These are phyloP conservation scores for Pseudogymnoascus sp. DNA, from an alignment of 2,329 filamentous ascomycete genomes.

Conservation along the genomic window DNA sequence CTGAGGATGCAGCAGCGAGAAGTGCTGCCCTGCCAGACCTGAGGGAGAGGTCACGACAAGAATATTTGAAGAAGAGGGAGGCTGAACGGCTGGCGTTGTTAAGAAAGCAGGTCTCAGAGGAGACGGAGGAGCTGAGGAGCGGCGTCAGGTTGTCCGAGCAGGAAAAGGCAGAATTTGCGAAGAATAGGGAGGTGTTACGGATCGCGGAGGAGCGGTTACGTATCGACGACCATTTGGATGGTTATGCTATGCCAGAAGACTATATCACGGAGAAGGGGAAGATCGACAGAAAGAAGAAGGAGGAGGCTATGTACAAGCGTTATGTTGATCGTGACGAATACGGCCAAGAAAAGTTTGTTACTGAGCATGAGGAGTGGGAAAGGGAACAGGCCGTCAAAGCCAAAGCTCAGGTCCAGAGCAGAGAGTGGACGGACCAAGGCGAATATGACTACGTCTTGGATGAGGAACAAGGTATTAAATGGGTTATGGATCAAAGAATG, in stretches of 20 bases:
- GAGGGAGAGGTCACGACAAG: slow-evolving; percentile 75
- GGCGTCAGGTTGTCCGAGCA: slow-evolving; percentile 65
- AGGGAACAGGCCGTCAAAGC: slow-evolving; percentile 80
- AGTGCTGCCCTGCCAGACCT: slow-evolving; percentile 70
- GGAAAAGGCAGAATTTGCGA: slow-evolving; percentile 81
- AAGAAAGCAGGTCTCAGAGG: slow-evolving; percentile 82
- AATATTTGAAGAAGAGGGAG: slow-evolving; percentile 90
- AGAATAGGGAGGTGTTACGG: slow-evolving; percentile 73
- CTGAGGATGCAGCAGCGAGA: slow-evolving; percentile 59
- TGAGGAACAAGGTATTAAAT: slow-evolving; percentile 78
- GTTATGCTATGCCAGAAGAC: slow-evolving; percentile 88
- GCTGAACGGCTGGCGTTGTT: slow-evolving; percentile 77
- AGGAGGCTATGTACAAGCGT: slow-evolving; percentile 81
- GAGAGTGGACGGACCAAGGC: slow-evolving; percentile 67
- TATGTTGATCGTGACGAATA: slow-evolving; percentile 83
- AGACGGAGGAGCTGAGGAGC: slow-evolving; percentile 70
- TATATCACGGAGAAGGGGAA: slow-evolving; percentile 93
- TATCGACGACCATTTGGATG: slow-evolving; percentile 88
- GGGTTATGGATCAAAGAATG: slow-evolving; percentile 65
- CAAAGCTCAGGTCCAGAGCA: slow-evolving; percentile 71
- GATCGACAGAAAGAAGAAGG: slow-evolving; percentile 77
- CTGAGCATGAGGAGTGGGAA: slow-evolving; percentile 95
- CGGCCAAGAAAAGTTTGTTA: slow-evolving; percentile 81
- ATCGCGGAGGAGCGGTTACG: slow-evolving; percentile 75
- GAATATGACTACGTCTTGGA: slow-evolving; percentile 94